These are phyloP conservation scores for Pichia inconspicua DNA, from an alignment of 1,139 yeast genomes.

Conservation along the genomic window DNA sequence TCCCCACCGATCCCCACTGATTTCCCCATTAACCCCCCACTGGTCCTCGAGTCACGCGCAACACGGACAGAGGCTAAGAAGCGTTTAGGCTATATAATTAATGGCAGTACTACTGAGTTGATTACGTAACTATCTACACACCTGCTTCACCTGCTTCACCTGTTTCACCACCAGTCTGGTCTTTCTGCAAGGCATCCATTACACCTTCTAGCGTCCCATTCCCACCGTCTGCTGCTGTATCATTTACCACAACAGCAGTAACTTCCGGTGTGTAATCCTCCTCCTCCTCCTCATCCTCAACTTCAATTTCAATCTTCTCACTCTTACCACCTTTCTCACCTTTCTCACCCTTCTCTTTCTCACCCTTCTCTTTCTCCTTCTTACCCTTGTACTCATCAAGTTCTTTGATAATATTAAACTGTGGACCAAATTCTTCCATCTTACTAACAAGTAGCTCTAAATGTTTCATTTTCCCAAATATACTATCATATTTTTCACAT, in stretches of 20 bases:
- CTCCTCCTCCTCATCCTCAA: neutral
- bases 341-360: neutral
- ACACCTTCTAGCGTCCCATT: slow-evolving; percentile 4
- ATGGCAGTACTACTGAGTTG: too few species aligned
- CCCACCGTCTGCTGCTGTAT: neutral
- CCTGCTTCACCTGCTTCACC: neutral
- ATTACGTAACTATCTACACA: neutral
- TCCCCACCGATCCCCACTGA: too few species aligned
- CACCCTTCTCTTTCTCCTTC: neutral
- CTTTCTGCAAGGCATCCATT: neutral
- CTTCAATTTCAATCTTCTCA: neutral
- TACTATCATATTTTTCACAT: slow-evolving; percentile 57
- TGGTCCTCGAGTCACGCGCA: too few species aligned
- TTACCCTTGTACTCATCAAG: slow-evolving; percentile 4
- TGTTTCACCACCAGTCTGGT: too few species aligned
- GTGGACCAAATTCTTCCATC: neutral
- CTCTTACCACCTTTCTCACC: neutral
- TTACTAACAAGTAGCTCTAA: neutral
- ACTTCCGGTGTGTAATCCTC: neutral
- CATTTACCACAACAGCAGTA: neutral
- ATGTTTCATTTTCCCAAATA: slow-evolving; percentile 31
- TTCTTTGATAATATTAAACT: slow-evolving; percentile 1
- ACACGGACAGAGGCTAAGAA: too few species aligned
- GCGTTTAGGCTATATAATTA: too few species aligned
- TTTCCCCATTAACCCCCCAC: too few species aligned